Conservation (phyloP, 2,329 filamentous ascomycete genomes). For the Fulvia fulva region DNA sequence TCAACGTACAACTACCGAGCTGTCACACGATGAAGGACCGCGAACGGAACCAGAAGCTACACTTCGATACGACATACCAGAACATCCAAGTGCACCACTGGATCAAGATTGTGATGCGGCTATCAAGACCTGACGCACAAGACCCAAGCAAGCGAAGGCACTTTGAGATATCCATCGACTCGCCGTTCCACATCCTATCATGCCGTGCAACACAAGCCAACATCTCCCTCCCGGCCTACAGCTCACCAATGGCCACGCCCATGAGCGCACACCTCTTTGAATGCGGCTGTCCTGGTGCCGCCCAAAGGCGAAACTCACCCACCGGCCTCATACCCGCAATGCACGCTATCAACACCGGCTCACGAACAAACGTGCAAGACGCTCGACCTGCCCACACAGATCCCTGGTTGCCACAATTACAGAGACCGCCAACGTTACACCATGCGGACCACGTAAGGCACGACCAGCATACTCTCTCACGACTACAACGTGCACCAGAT, state of each 20-base stretch:
- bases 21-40: constrained; percentile 77
- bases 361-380: constrained; percentile 27
- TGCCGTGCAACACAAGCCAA: constrained; percentile 92
- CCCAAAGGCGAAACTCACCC: constrained; percentile 47
- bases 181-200: constrained; percentile 86
- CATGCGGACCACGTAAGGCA: constrained; percentile 21
- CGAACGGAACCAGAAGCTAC: constrained; percentile 62
- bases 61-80: constrained; percentile 89
- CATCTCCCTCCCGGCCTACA: constrained; percentile 79
- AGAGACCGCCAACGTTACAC: constrained; percentile 48
- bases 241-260: constrained; percentile 42
- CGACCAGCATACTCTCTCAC: constrained; percentile 29
- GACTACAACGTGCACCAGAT: constrained; percentile 31
- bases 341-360: constrained; percentile 48
- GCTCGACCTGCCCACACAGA: constrained; percentile 16
- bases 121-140: constrained; percentile 76
- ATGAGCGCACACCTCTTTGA: constrained; percentile 41
- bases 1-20: constrained; percentile 86
- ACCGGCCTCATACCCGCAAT: constrained; percentile 53
- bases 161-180: constrained; percentile 95
- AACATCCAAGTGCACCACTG: constrained; percentile 93
- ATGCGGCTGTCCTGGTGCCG: constrained; percentile 66
- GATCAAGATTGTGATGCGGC: constrained; percentile 96
- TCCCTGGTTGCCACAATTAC: constrained; percentile 42
- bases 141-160: constrained; percentile 78